Evolutionary conservation across 106 monocot genomes (phyloP), one percentile per base, ranked within the genome.

Genomic region (Dioscorea dumetorum): DNA sequence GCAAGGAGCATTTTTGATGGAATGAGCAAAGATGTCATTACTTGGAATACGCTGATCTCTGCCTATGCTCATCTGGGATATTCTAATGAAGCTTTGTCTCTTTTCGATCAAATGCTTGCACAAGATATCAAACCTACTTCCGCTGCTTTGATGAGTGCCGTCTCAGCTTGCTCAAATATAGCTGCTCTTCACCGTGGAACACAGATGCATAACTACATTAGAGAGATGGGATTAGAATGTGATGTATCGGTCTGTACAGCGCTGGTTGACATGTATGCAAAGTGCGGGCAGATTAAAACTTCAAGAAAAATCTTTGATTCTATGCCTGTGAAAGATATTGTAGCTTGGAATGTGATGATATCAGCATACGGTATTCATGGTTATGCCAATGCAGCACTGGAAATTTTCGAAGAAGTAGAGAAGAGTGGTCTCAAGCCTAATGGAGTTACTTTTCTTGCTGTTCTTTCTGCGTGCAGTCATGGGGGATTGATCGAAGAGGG

Each of bases 281-380:
- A 95, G 66, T 91, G 91, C 64, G 94, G 94, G 50, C 62, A 85
- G n/a, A 83, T 95, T 49, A 50, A 63, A 7, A 69, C 50, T 13
- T 65, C 94, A 67, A 81, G 85, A 69, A 61, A 54, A 59, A 60
- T 95, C 20, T 91, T 95, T 70, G 81, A 95, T 79, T 78, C 76
- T n/a, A 85, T 87, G 78, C 72, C 50, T 5, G 65, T 83, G 57
- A 91, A 59, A 66, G 94, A 95, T 74, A 61, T 79, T 60, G 71
- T 90, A 58, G 73, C 85, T 56, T 95, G 87, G 88, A 95, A 87
- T 78, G 88, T 77, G 48, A 95, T 95, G 85, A 88, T 95, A 19
- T 79, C 85, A 50, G 81, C 74, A 3, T 95, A 88, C 60, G 81
- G 85, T 6, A 81, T 68, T 57, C 94, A 95, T 83, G 94, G 94